Evolutionary conservation across 495 filamentous ascomycete species (phyloP).

Genomic region (Cudoniella acicularis): DNA sequence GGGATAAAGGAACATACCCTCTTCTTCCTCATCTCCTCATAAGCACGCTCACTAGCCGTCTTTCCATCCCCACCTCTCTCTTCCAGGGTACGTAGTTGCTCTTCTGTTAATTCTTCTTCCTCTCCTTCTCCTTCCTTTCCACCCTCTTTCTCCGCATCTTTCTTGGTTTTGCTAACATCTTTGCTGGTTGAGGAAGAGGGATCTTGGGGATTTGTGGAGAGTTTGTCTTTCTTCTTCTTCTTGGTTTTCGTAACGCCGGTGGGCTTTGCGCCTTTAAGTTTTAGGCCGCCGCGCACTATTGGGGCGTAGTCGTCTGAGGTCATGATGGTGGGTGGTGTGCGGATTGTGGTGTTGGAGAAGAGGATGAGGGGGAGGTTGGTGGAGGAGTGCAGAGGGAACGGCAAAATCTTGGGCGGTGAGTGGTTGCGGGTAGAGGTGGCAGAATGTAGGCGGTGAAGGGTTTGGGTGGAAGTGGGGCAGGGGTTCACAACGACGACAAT

Average conservation of each 20-base stretch:
- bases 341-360: not conserved
- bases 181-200: too few species aligned
- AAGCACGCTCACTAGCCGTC: slow-evolving; percentile 79
- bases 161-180: slow-evolving; percentile 12
- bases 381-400: too few species aligned
- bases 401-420: too few species aligned
- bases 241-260: slow-evolving; percentile 59
- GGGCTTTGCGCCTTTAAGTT: slow-evolving; percentile 70
- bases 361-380: not conserved
- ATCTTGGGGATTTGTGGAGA: too few species aligned
- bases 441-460: not conserved
- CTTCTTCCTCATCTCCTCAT: slow-evolving; percentile 76
- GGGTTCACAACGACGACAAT: not conserved
- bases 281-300: slow-evolving; percentile 62
- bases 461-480: not conserved
- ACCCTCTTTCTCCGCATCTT: slow-evolving; percentile 18
- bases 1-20: slow-evolving; percentile 54
- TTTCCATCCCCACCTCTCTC: slow-evolving; percentile 44
- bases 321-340: too few species aligned
- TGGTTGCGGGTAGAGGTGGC: not conserved
- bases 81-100: slow-evolving; percentile 10
- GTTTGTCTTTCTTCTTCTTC: slow-evolving; percentile 44
- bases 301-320: slow-evolving; percentile 66
- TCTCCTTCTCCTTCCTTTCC: slow-evolving; percentile 17
- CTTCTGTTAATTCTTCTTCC: slow-evolving; percentile 1